Evolutionary conservation across 371 early-diverging fungal genomes (phyloP), one percentile per base, ranked within the genome.

Genomic region (Mortierella sp.): DNA sequence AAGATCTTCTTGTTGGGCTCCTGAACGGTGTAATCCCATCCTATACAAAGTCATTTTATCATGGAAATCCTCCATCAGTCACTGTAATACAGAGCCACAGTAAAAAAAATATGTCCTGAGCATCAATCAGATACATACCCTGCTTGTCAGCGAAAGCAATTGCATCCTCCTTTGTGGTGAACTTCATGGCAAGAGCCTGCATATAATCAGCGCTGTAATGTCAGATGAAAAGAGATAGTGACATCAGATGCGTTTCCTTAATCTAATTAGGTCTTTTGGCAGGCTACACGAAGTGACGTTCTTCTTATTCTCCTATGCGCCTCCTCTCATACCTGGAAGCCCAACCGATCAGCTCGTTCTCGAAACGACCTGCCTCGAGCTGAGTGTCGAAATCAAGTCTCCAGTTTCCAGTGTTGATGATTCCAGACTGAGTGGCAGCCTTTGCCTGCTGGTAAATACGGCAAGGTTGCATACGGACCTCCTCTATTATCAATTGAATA

Each of bases 331-430:
- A 95, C 94, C 95, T 95, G 73, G 93, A 93, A 61, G 95, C 90
- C 98, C 97, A 98, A 40, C 97, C 98, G 89, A 97, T 97, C 65
- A 97, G 78, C 64, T 93, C 94, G 85, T 98, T 98, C 75, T 94
- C 94, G 95, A 97, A 97, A 60, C 95, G 92, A 76, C 92, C 93
- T 57, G 91, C 91, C 45, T 89, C 86, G 60, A 90, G 90, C 74
- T 95, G 80, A 62, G 90, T 90, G 80, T 97, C 96, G 83, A 97
- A 96, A 75, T 97, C 96, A 60, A 98, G 86, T 60, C 90, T 90
- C 98, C 98, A 98, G 76, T 90, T 84, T 70, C 92, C 88, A 32
- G 94, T 91, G 73, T 92, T 89, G 68, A 92, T 88, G 57, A 88
- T 88, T 64, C 97, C 98, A 24, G 92, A 92, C 84, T 97, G 97